phyloP scores from a whole-genome alignment of 257 asterid species.

The Apocynum venetum region DNA sequence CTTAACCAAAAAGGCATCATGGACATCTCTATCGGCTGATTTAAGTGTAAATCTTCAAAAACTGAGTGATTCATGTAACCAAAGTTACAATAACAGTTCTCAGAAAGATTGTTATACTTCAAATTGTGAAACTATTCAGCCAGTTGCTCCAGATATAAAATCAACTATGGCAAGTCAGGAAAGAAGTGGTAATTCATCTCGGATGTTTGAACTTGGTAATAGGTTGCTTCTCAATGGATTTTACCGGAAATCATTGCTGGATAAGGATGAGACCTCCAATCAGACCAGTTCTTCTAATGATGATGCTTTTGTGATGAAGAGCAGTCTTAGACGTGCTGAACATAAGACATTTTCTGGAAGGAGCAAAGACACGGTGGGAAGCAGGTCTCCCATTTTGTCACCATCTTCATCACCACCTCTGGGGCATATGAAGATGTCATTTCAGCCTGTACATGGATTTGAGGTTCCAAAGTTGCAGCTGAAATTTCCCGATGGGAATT shows the following conservation, averaged over 20 bases:
- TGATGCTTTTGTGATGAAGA: slow-evolving; percentile 34
- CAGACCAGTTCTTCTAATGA: slow-evolving; percentile 29
- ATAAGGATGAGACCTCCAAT: slow-evolving; percentile 28
- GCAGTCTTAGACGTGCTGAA: slow-evolving; percentile 23
- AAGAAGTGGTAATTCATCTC: slow-evolving; percentile 46
- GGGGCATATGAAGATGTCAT: slow-evolving; percentile 87
- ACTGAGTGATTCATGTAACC: slow-evolving; percentile 33
- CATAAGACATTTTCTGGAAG: slow-evolving; percentile 37
- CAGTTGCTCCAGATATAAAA: slow-evolving; percentile 27
- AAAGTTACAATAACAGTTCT: slow-evolving; percentile 22
- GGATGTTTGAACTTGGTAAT: slow-evolving; percentile 54
- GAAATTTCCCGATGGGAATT: slow-evolving; percentile 63
- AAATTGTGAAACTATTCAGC: slow-evolving; percentile 18
- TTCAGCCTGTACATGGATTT: slow-evolving; percentile 67
- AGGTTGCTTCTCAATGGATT: slow-evolving; percentile 55
- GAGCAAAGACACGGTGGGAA: slow-evolving; percentile 39
- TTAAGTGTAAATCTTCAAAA: slow-evolving; percentile 58
- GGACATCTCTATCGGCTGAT: slow-evolving; percentile 71
- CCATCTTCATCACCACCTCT: slow-evolving; percentile 92
- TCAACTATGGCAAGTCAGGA: slow-evolving; percentile 33
- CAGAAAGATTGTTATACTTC: slow-evolving; percentile 23
- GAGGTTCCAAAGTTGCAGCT: slow-evolving; percentile 70
- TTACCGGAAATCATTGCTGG: slow-evolving; percentile 37
- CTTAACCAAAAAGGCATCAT: slow-evolving; percentile 49
- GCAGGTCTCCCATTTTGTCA: slow-evolving; percentile 48